A percentile compares a stretch with the other conserved stretches of the same genome.
These are phyloP conservation scores for Clonostachys rhizophaga DNA, from an alignment of 2,329 filamentous ascomycete genomes.

Conservation along the genomic window DNA sequence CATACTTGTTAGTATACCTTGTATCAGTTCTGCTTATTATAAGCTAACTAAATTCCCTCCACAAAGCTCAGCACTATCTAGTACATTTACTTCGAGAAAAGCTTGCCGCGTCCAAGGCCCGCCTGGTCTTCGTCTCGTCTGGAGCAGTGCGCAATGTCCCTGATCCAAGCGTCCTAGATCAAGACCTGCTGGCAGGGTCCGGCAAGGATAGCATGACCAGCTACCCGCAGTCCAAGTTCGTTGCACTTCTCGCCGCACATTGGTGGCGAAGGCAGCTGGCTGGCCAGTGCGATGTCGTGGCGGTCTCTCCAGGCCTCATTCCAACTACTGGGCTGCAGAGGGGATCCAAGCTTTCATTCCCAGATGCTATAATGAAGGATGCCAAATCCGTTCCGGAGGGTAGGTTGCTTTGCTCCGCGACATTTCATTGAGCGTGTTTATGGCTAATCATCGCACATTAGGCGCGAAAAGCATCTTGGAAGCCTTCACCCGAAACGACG, in stretches of 20 bases:
- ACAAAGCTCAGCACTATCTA: conserved; percentile 47
- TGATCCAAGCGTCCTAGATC: conserved; percentile 26
- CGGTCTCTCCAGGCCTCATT: conserved; percentile 48
- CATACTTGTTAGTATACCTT: conserved; percentile 35
- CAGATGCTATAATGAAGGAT: conserved; percentile 27
- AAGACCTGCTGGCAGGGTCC: conserved; percentile 31
- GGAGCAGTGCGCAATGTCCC: conserved; percentile 36
- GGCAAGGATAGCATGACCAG: conserved; percentile 17
- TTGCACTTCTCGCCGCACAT: conserved; percentile 43
- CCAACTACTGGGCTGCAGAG: conserved; percentile 36
- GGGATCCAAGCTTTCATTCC: conserved; percentile 17
- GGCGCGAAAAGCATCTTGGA: conserved; percentile 39
- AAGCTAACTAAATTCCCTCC: neutral
- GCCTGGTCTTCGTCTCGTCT: conserved; percentile 46
- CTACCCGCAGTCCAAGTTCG: conserved; percentile 43
- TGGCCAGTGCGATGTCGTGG: conserved; percentile 37
- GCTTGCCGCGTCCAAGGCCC: conserved; percentile 35
- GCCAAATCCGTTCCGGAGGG: conserved; percentile 43
- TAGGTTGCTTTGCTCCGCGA: conserved; percentile 7
- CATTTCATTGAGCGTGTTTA: neutral
- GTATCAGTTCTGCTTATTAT: neutral
- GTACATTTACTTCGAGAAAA: conserved; percentile 42
- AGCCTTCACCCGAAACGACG: conserved; percentile 36
- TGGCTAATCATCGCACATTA: conserved; percentile 9
- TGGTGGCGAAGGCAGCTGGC: conserved; percentile 50